phyloP scores from a whole-genome alignment of 106 monocot species.

The Vanilla planifolia region DNA sequence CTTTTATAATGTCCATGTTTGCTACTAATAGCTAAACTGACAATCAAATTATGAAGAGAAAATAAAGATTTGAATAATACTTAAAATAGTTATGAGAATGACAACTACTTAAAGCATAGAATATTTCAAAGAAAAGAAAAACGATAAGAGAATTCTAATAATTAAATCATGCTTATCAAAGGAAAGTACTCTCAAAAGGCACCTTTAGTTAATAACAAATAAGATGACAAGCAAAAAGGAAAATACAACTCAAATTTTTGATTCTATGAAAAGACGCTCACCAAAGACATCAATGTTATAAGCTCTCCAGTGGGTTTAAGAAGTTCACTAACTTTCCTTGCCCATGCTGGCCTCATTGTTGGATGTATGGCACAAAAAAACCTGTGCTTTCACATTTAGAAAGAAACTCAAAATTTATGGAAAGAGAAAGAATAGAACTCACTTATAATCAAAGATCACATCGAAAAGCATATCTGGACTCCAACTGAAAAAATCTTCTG shows the following conservation, averaged over 20 bases:
- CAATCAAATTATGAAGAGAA: too few species aligned
- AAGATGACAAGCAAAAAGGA: slow-evolving; percentile 1
- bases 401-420: not conserved
- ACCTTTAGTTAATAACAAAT: too few species aligned
- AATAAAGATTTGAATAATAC: too few species aligned
- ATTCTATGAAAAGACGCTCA: slow-evolving; percentile 4
- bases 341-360: slow-evolving; percentile 68
- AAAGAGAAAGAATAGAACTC: slow-evolving; percentile 13
- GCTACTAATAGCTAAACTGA: too few species aligned
- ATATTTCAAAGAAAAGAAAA: too few species aligned
- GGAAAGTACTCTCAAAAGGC: too few species aligned
- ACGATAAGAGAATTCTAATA: too few species aligned
- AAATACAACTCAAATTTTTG: not conserved
- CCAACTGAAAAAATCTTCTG: slow-evolving; percentile 77
- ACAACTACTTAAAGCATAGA: too few species aligned
- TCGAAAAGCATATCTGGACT: slow-evolving; percentile 56
- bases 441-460: slow-evolving; percentile 88
- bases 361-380: slow-evolving; percentile 92
- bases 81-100: too few species aligned
- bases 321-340: slow-evolving; percentile 41
- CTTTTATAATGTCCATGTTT: too few species aligned
- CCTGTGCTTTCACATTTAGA: slow-evolving; percentile 19
- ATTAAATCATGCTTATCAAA: too few species aligned
- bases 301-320: slow-evolving; percentile 82
- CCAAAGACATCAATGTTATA: slow-evolving; percentile 75